Base-by-base conservation (phyloP, 129 eudicot genomes). In the Lonicera japonica region DNA sequence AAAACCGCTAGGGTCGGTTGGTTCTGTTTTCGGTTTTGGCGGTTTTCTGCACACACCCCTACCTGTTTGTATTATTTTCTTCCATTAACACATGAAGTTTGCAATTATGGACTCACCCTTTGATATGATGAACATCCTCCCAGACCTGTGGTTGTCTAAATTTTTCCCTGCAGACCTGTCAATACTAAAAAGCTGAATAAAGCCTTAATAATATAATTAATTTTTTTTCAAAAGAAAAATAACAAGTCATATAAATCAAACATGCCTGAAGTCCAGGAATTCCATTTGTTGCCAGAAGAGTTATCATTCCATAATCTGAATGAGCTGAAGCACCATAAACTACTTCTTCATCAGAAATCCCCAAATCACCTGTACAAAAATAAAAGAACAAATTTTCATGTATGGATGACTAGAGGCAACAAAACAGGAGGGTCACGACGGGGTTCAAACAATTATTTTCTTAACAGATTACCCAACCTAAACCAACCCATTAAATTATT, bases 201-300 rank as follows among this genome's bases (percentile, higher is more conserved):
- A 54, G 15, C 11, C 15, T 36, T 16, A 21, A 25, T 8, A 16
- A 16, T 15, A 9, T 52, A 62, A n/a, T 38, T 48, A 50, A 14
- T 16, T 14, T 20, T 15, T 10, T 8, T 15, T 8, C 25, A 69
- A 24, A 8, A 17, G 24, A 65, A 22, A n/a, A 34, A 61, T 41
- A 45, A 68, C 21, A 40, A 22, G 11, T 54, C 58, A 45, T 46
- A 47, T 38, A 21, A 9, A 20, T 41, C 8, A 71, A 58, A 70
- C 77, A 66, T 81, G 67, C 95, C 88, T 85, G 96, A 53, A 89
- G 95, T 53, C 96, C 96, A 68, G 82, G 80, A 65, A 89, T 83
- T 14, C 80, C 86, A 54, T 89, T 87, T 45, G 86, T 75, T n/a
- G 80, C 80, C n/a, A 89, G 74, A 56, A 89, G 90, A 67, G 97